phyloP scores from a whole-genome alignment of 2,329 filamentous ascomycete genomes.

The Nakataea oryzae region DNA sequence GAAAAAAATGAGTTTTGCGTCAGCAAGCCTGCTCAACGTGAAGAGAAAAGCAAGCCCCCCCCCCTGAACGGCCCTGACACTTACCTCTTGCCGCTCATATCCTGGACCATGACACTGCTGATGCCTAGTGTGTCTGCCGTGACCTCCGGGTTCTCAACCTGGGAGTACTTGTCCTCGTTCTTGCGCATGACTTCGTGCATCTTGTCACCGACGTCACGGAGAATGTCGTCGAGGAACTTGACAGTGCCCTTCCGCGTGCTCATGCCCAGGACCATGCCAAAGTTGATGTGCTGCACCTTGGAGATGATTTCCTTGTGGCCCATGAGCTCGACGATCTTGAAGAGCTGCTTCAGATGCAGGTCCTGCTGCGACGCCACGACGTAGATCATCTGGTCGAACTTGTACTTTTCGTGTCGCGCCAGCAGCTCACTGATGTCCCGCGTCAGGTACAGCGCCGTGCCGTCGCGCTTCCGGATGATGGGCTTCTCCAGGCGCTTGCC shows the following conservation, averaged over 20 bases:
- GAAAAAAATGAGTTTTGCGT: slow-evolving; percentile 4
- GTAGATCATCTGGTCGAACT: slow-evolving; percentile 74
- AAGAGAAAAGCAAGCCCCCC: too few relatives aligned
- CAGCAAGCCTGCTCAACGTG: slow-evolving; percentile 1
- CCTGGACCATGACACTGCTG: slow-evolving; percentile 93
- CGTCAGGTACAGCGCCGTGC: slow-evolving; percentile 68
- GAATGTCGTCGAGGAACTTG: slow-evolving; percentile 63
- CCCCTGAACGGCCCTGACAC: slow-evolving; percentile 12
- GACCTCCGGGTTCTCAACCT: slow-evolving; percentile 72
- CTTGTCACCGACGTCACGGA: slow-evolving; percentile 74
- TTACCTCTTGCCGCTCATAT: slow-evolving; percentile 89
- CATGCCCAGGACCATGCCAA: slow-evolving; percentile 63
- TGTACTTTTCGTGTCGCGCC: slow-evolving; percentile 49
- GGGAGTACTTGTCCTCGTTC: slow-evolving; percentile 82
- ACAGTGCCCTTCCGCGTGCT: slow-evolving; percentile 63
- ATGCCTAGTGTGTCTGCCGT: slow-evolving; percentile 87
- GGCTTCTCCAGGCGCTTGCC: slow-evolving; percentile 62
- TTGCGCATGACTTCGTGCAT: slow-evolving; percentile 97
- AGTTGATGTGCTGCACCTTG: slow-evolving; percentile 66
- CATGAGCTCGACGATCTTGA: slow-evolving; percentile 67
- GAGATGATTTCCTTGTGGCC: slow-evolving; percentile 56
- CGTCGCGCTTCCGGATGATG: slow-evolving; percentile 62
- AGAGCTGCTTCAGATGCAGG: slow-evolving; percentile 62
- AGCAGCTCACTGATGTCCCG: slow-evolving; percentile 68
- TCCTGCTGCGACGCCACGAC: slow-evolving; percentile 66